Percentiles rank a stretch among this genome's conserved stretches.
Conservation (phyloP, 2,329 filamentous ascomycete species). For the Botrytis cinerea region DNA sequence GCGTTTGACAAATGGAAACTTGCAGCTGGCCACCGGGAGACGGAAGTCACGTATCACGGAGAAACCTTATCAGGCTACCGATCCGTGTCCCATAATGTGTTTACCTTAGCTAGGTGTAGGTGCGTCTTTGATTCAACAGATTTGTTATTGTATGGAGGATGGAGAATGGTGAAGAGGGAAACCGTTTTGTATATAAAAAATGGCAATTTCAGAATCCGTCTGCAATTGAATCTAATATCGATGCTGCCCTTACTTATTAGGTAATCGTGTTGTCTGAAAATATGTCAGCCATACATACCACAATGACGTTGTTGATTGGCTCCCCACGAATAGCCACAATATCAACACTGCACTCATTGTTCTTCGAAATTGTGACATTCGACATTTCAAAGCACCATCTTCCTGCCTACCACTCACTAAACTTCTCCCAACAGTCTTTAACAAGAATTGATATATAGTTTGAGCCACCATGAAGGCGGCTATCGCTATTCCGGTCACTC, state of each 20-base stretch:
- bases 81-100: not conserved
- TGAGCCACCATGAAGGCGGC: slow-evolving; percentile 53
- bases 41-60: slow-evolving; percentile 1
- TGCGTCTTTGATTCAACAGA: not conserved
- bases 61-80: not conserved
- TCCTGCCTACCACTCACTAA: not conserved
- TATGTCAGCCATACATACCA: not conserved
- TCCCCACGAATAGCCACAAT: not conserved
- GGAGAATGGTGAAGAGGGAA: not conserved
- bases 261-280: not conserved
- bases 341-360: slow-evolving; percentile 13
- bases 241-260: not conserved
- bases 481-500: slow-evolving; percentile 59
- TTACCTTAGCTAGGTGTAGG: not conserved
- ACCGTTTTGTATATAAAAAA: not conserved
- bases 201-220: not conserved
- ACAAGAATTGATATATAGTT: not conserved
- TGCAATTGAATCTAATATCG: not conserved
- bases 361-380: not conserved
- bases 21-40: not conserved
- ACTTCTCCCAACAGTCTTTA: not conserved
- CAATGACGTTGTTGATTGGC: slow-evolving; percentile 3
- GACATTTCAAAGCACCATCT: not conserved
- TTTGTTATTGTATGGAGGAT: not conserved
- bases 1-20: not conserved